Base-by-base conservation (phyloP, 371 early-diverging fungal genomes). In the Nosema muscidifuracis region DNA sequence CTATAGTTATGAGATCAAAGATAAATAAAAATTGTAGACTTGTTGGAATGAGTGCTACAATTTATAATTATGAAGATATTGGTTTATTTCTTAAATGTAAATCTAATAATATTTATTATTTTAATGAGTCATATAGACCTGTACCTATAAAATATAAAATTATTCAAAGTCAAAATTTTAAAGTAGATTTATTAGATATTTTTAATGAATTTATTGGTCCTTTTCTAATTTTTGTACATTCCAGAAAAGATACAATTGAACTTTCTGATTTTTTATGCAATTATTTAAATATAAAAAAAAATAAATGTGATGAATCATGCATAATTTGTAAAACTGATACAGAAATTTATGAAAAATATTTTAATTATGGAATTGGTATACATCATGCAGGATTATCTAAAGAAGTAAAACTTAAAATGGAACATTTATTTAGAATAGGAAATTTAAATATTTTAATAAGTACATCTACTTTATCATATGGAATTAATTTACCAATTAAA, bases 41-140 rank as follows among this genome's bases (percentile, higher is more conserved):
- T 43, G 42, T 76, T 7, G 76, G 71, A 1, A 65, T 76, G 60
- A 64, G 65, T 51, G 76, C 71, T 16, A 76, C 76, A 15, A 42
- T 76, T 50, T 70, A 73, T 0, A 76, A 76, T 36, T 70, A 66
- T 38, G 69, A 31, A 47, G 76, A 76, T 71, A 34, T 76, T 16
- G 65, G 68, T 6, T 2, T 1, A 4, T 71, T 76, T 43, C 38
- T 76, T 7, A 4, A 34, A 12, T 67, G 64, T 20, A 53, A 30
- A 13, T 38, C 63, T 7, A 1, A 50, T n/a, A 84, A 84, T 18
- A 55, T 66, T 4, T 61, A 64, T 50, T 33, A 65, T 57, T 70
- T 76, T 65, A 58, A 61, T 13, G 42, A 51, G 12, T 18, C 30
- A 7, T 76, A 47, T 36, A 56, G 66, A 20, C 60, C 42, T 13